Evolutionary conservation across 2,329 filamentous ascomycete species (phyloP), one percentile per base, ranked within the genome.

Genomic region (Alternaria tenuissima): DNA sequence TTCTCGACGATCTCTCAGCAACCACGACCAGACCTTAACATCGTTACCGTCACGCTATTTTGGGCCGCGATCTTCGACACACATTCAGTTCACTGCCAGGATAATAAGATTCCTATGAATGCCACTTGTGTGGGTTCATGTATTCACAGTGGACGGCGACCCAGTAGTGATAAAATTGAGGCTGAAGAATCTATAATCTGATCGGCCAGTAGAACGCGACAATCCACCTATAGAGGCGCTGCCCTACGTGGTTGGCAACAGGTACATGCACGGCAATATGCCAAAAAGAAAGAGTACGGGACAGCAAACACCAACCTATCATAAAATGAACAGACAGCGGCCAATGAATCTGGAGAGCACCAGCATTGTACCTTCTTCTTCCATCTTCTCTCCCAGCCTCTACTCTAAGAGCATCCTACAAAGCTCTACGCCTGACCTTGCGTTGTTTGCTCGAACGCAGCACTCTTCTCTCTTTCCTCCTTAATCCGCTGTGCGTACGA

Each of bases 401-500:
- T 18, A 12, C 18, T 22, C n/a, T 18, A 18, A 11, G 18, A 41
- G 18, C 18, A 9, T 41, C n/a, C 39, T 14, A 18, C 11, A 22
- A 41, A 41, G 11, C 18, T 22, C 12, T 14, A 55, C 16, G 22
- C 28, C 52, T 32, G 48, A 20, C 53, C 18, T 30, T 42, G 24
- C 48, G 54, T 62, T 20, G 52, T 55, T 24, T 55, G 44, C 18
- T 39, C 62, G 30, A 46, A 47, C 3, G 42, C 42, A 4, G 53
- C 56, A 12, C 66, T 67, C 52, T 62, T 59, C 46, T 66, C 66
- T 36, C 71, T 67, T 36, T 75, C 72, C 1, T 57, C 34, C 30
- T 67, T 65, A 7, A 75, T 61, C 52, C 67, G 52, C 52, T 62
- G 56, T 9, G 74, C 74, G 49, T 72, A 75, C 46, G 67, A 70